Percentiles rank a stretch among this genome's conserved stretches.
These are phyloP conservation scores for Rhodotorula babjevae DNA, from an alignment of 768 basidiomycete genomes.

Conservation along the genomic window DNA sequence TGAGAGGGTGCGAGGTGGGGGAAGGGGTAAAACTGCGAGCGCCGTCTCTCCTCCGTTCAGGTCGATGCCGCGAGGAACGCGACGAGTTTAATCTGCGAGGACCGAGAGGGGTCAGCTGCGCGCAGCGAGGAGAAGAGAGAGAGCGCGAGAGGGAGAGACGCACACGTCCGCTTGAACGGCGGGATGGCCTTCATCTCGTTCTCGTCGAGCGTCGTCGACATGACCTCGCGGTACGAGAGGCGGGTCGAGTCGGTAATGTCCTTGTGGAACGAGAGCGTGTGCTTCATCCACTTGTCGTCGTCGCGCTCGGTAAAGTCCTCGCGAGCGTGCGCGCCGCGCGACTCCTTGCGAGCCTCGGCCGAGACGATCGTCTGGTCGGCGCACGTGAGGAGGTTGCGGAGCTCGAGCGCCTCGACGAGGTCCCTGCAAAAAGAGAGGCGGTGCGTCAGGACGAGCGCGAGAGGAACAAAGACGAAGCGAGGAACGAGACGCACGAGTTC, in stretches of 20 bases:
- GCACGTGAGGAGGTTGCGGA: constrained; percentile 90
- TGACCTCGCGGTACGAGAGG: constrained; percentile 83
- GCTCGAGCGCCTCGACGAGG: constrained; percentile 92
- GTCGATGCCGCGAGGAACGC: neutral
- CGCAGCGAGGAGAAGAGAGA: neutral
- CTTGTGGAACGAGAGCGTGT: constrained; percentile 82
- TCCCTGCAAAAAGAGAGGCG: constrained; percentile 56
- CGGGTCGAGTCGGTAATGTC: constrained; percentile 75
- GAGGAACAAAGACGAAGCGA: neutral
- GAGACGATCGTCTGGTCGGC: constrained; percentile 93
- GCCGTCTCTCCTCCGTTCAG: neutral
- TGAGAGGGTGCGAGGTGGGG: neutral
- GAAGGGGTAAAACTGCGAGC: neutral
- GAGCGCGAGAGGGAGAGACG: constrained; percentile 46
- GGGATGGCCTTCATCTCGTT: constrained; percentile 67
- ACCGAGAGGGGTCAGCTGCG: neutral
- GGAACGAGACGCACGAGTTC: constrained; percentile 72
- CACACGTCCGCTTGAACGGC: constrained; percentile 92
- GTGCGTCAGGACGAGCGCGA: neutral
- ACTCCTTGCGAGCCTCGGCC: constrained; percentile 82
- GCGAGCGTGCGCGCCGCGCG: constrained; percentile 96
- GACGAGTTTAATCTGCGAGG: neutral
- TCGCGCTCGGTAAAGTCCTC: constrained; percentile 99
- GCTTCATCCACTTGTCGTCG: constrained; percentile 90
- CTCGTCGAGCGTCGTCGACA: constrained; percentile 82